Evolutionary conservation across 192 early-diverging fungal species (phyloP), one percentile per base, ranked within the genome.

Genomic region (Coemansia sp.): DNA sequence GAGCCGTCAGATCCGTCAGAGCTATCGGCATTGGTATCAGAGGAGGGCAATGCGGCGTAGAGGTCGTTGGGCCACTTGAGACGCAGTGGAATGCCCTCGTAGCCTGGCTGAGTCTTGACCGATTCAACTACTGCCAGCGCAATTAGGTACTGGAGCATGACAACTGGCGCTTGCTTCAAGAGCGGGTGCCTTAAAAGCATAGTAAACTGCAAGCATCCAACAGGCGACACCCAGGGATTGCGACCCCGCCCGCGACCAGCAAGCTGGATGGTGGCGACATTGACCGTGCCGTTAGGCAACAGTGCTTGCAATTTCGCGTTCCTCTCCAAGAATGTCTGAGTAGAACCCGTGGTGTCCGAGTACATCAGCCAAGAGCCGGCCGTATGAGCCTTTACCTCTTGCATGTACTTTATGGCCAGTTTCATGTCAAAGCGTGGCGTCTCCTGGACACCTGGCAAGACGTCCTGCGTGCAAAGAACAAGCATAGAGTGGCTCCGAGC

Each of bases 11-110:
- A 62, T 47, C 73, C 73, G 32, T 80, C 77, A 30, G 78, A 75
- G 26, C 62, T 73, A 60, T 75, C 78, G 28, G 63, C 65, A 14
- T n/a, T 17, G 7, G 53, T 11, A 44, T 63, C 67, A 3, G 59
- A 61, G 2, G 59, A n/a, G 4, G 33, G 37, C 21, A 61, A 10
- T 69, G 88, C 74, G 1, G 87, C 92, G 77, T 99, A 99, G 21
- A 99, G 86, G 70, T 99, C 97, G 70, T 99, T 99, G 49, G 97
- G 97, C 97, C 97, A 99, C 79, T 99, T 99, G 52, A 99, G 76
- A 37, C 88, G 86, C 63, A 99, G 73, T 0, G 94, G 93, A 14
- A 98, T 67, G 17, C 90, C 75, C 69, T 91, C 92, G 74, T 93
- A 95, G 6, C 92, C 94, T 2, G 84, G 84, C 63, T 82, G 73